phyloP scores from a whole-genome alignment of 2,329 filamentous ascomycete species.

The Fusarium floridanum region DNA sequence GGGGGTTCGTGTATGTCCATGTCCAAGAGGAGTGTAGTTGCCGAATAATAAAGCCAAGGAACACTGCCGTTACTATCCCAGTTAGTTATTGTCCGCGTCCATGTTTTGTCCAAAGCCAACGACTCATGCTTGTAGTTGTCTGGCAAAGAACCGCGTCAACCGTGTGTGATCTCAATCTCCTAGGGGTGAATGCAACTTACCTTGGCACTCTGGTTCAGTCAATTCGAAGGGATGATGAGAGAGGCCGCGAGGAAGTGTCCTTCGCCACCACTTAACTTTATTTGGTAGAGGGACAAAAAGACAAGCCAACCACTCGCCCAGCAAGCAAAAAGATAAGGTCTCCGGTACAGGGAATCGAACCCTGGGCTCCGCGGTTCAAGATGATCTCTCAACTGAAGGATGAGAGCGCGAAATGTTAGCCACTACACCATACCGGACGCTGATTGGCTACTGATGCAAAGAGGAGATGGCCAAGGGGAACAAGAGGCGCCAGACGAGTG shows the following conservation, averaged over 20 bases:
- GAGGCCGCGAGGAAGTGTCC: neutral
- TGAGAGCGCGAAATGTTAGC: constrained; percentile 48
- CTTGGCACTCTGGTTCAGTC: neutral
- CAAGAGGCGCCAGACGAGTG: neutral
- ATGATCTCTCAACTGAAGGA: constrained; percentile 35
- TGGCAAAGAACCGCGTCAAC: neutral
- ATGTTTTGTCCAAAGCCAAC: neutral
- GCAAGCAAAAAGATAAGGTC: neutral
- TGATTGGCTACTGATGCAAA: neutral
- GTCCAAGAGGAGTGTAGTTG: neutral
- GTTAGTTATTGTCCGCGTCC: neutral
- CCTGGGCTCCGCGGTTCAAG: constrained; percentile 43
- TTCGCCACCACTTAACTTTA: too few species aligned
- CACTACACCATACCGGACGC: constrained; percentile 47
- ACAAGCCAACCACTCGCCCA: neutral
- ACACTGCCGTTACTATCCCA: neutral
- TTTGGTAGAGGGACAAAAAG: neutral
- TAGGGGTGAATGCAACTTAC: neutral
- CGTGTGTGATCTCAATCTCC: too few species aligned
- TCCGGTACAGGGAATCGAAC: constrained; percentile 48
- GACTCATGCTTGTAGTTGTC: neutral
- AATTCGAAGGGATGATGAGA: neutral
- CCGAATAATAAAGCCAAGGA: neutral
- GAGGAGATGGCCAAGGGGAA: neutral
- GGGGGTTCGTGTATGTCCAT: neutral